phyloP scores from a whole-genome alignment of 495 filamentous ascomycete genomes.

The Cryomyces antarcticus region DNA sequence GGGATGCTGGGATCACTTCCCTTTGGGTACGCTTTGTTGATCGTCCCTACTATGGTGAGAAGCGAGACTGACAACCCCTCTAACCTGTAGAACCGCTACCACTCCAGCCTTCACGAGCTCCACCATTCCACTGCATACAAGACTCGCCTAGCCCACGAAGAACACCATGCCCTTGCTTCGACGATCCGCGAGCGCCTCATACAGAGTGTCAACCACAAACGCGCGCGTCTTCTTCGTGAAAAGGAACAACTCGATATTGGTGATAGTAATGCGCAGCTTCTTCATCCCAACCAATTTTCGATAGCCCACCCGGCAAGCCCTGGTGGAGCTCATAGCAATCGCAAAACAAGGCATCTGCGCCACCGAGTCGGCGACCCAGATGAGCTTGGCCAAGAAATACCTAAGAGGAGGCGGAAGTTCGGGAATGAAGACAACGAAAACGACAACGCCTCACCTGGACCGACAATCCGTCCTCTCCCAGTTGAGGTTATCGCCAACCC shows the following conservation, averaged over 20 bases:
- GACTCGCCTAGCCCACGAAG: constrained; percentile 56
- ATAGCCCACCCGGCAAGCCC: constrained; percentile 46
- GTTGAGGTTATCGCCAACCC: constrained; percentile 21
- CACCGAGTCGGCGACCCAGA: constrained; percentile 49
- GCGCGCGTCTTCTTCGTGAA: constrained; percentile 57
- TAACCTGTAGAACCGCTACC: constrained; percentile 16
- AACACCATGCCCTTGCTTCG: constrained; percentile 52
- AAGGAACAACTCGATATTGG: constrained; percentile 78
- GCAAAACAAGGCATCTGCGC: constrained; percentile 49
- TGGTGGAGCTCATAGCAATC: constrained; percentile 56
- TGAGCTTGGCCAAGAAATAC: constrained; percentile 44
- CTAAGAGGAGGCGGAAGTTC: constrained; percentile 50
- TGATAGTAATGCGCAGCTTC: constrained; percentile 68
- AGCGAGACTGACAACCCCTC: neutral
- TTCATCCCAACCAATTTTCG: constrained; percentile 84
- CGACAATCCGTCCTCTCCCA: constrained; percentile 20
- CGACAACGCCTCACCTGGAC: constrained; percentile 30
- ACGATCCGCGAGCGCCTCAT: constrained; percentile 74
- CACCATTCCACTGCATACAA: constrained; percentile 36
- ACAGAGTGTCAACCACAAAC: constrained; percentile 54
- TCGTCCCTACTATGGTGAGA: neutral
- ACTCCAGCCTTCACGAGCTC: constrained; percentile 31
- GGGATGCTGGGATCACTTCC: constrained; percentile 57
- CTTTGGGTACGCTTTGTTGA: constrained; percentile 41
- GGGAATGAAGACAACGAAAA: constrained; percentile 46